Evolutionary conservation across 2,329 filamentous ascomycete species (phyloP), one percentile per base, ranked within the genome.

Genomic region (Colletotrichum cereale): DNA sequence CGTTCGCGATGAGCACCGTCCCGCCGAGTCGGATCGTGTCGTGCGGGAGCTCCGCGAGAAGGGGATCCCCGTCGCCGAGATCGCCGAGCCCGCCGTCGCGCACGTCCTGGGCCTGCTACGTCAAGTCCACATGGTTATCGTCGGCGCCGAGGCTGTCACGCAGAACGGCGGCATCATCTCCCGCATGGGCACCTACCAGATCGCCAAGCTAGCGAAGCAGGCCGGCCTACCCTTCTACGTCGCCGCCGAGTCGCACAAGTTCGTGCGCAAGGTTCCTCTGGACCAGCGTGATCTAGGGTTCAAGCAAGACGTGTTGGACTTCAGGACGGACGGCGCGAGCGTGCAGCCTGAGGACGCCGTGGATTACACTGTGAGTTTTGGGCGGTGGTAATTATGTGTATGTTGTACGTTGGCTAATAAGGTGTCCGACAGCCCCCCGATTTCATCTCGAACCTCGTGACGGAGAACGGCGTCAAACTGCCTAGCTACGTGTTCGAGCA

Each of bases 241-340:
- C 24, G 95, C 96, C 6, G 93, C 93, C 1, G 96, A 99, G 84
- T 97, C 93, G 77, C 96, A 99, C 86, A 99, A 99, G 84, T 98
- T 99, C 79, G 94, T 97, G 56, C 89, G 95, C 77, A 87, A 96
- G 66, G 96, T 95, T 77, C 94, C 96, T 1, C 84, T 96, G 29
- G 90, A 92, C 73, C 94, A 97, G 82, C 90, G 91, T 71, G 93
- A 96, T 78, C 84, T 97, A 70, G 93, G 93, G 0, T 84, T 97
- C 75, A 88, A 92, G 78, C 94, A 97, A 81, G 87, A 90, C 42
- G 88, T 97, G 18, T 86, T 96, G 71, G 89, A 93, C 60, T 97
- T 96, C 80, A 86, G 86, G 76, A 89, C 89, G 1, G 85, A 88
- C 6, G 84, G 74, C 16, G 62, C 76, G 52, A 84, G 81, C 67